Evolutionary conservation across 2,329 filamentous ascomycete genomes (phyloP), one percentile per base, ranked within the genome.

Genomic region (Knoxdaviesia capensis): DNA sequence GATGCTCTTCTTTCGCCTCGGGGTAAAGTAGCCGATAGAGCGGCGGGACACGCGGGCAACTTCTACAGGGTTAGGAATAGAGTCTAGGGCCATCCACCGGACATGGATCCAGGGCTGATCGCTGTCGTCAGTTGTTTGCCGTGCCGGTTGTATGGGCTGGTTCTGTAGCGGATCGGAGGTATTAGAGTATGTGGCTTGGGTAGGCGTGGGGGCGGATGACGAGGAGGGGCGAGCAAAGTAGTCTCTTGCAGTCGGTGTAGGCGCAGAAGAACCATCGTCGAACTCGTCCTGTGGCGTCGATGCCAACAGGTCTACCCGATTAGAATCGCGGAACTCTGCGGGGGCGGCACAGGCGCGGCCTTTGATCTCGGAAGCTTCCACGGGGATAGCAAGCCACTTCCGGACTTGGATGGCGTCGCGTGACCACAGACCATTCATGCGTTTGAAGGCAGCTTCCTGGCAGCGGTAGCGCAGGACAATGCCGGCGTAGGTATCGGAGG

Each of bases 391-490:
- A 10, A 98, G 69, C 48, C 74, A 78, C 52, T 83, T 83, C 45
- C 87, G 77, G 39, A 77, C 74, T 56, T 94, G 88, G 34, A 96
- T 80, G 47, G 76, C 85, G 54, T 96, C 90, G 48, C 86, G 84
- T 6, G 86, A 84, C 90, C 90, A 98, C 53, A 98, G 76, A 7
- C 90, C 76, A 56, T 98, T 98, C 35, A 85, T 77, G 55, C 83
- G 90, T 45, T 84, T 72, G 49, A 98, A 77, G 2, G 80, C 71
- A 39, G 87, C 80, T 43, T 86, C 77, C 47, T 82, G 74, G 56
- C 88, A 96, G 51, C 83, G 80, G 59, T 92, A 98, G 51, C 79
- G 82, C 48, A 98, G 77, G 41, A 90, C 80, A 41, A 98, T 77
- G 3, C 90, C 88, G 1, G 87, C 86, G 50, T 96, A 77, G 2